Percentiles rank a stretch among this genome's conserved stretches.
Evolutionary conservation across 768 basidiomycete genomes (phyloP).

Genomic region (Krasilnikovozyma curviuscula): DNA sequence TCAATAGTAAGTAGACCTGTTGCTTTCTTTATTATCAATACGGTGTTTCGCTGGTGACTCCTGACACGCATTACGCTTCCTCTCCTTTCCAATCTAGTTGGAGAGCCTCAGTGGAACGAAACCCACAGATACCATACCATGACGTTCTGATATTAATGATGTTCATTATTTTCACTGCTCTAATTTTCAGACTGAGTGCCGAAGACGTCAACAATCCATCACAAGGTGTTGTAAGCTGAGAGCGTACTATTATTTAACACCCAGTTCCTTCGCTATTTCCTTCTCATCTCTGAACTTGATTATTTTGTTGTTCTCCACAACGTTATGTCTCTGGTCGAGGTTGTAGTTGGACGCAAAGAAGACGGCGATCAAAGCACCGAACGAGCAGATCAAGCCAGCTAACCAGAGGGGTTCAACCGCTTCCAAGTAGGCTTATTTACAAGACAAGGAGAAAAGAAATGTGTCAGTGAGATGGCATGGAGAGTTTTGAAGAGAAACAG

Average conservation of each 20-base stretch:
- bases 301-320: slow-evolving; percentile 17
- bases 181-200: too few relatives aligned
- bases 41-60: neutral
- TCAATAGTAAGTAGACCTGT: slow-evolving; percentile 12
- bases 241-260: too few relatives aligned
- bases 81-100: too few relatives aligned
- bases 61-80: too few relatives aligned
- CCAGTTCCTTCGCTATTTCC: too few relatives aligned
- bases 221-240: too few relatives aligned
- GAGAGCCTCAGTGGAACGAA: too few relatives aligned
- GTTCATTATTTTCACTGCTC: too few relatives aligned
- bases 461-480: neutral
- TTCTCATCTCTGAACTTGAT: too few relatives aligned
- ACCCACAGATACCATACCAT: too few relatives aligned
- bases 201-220: too few relatives aligned
- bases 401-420: slow-evolving; percentile 20
- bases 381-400: slow-evolving; percentile 21
- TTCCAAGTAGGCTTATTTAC: slow-evolving; percentile 15
- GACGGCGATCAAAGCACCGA: slow-evolving; percentile 21
- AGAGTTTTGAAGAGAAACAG: neutral
- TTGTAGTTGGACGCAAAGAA: slow-evolving; percentile 20
- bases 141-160: too few relatives aligned
- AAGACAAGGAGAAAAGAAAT: neutral
- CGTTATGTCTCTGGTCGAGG: slow-evolving; percentile 26
- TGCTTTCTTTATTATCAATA: neutral